A percentile compares a stretch with the other conserved stretches of the same genome.
These are phyloP conservation scores for Simmondsia chinensis DNA, from an alignment of 148 eudicot species.

Conservation along the genomic window DNA sequence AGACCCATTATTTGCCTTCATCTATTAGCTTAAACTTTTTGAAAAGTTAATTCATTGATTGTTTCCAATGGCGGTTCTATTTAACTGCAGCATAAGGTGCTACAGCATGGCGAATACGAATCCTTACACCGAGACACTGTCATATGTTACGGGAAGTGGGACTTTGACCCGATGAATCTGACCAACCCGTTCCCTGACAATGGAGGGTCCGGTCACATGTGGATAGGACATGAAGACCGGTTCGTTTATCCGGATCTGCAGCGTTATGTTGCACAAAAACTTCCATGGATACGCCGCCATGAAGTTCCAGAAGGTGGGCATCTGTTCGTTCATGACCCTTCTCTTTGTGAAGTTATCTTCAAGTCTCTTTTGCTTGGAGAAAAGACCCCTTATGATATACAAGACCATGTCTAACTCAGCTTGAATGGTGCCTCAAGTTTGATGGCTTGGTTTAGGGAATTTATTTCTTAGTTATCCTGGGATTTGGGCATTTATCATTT, in stretches of 20 bases:
- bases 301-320: constrained; percentile 29
- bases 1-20: too few relatives aligned
- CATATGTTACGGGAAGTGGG: constrained; percentile 24
- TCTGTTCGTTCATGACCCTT: constrained; percentile 21
- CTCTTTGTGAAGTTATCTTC: constrained; percentile 15
- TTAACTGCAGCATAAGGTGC: constrained; percentile 15
- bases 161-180: constrained; percentile 29
- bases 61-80: too few relatives aligned
- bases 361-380: constrained; percentile 20
- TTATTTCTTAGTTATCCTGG: too few relatives aligned
- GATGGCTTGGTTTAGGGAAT: too few relatives aligned
- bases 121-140: constrained; percentile 18
- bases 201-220: constrained; percentile 18
- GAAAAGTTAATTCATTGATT: too few relatives aligned
- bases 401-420: too few relatives aligned
- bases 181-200: constrained; percentile 17
- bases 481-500: too few relatives aligned
- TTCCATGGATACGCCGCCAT: constrained; percentile 28
- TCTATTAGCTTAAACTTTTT: too few relatives aligned
- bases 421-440: too few relatives aligned
- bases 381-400: constrained; percentile 4
- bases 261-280: constrained; percentile 13
- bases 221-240: constrained; percentile 26
- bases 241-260: constrained; percentile 15
- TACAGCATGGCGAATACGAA: constrained; percentile 27